These are phyloP conservation scores for Penicillium nucicola DNA, from an alignment of 495 filamentous ascomycete genomes.

Conservation along the genomic window DNA sequence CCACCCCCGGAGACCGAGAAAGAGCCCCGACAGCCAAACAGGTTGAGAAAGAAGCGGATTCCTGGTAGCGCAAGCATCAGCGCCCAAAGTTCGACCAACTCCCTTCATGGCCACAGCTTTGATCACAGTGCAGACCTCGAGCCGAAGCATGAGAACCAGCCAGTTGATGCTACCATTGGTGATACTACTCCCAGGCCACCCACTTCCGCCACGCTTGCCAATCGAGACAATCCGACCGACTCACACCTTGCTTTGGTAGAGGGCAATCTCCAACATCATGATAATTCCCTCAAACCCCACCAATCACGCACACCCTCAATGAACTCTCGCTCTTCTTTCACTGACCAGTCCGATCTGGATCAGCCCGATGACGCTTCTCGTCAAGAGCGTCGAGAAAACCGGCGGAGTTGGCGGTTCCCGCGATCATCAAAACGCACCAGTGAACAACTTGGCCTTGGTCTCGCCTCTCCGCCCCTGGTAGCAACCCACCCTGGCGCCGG, in stretches of 20 bases:
- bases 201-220: conserved; percentile 21
- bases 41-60: conserved; percentile 77
- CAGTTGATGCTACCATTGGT: conserved; percentile 20
- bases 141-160: conserved; percentile 9
- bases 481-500: conserved; percentile 63
- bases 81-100: conserved; percentile 81
- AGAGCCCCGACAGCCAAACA: conserved; percentile 68
- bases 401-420: conserved; percentile 70
- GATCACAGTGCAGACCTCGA: conserved; percentile 22
- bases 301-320: conserved; percentile 66
- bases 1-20: conserved; percentile 54
- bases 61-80: conserved; percentile 72
- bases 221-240: conserved; percentile 20
- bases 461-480: conserved; percentile 49
- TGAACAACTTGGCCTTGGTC: conserved; percentile 44
- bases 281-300: conserved; percentile 57
- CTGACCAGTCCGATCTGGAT: conserved; percentile 75
- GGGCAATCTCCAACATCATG: conserved; percentile 21
- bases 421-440: conserved; percentile 51
- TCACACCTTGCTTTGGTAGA: conserved; percentile 17
- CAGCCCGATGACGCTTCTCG: conserved; percentile 58
- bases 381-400: conserved; percentile 60
- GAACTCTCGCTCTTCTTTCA: conserved; percentile 69
- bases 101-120: conserved; percentile 50
- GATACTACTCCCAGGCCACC: conserved; percentile 32